phyloP scores from a whole-genome alignment of 495 filamentous ascomycete genomes.

The Achaetomiella virescens region DNA sequence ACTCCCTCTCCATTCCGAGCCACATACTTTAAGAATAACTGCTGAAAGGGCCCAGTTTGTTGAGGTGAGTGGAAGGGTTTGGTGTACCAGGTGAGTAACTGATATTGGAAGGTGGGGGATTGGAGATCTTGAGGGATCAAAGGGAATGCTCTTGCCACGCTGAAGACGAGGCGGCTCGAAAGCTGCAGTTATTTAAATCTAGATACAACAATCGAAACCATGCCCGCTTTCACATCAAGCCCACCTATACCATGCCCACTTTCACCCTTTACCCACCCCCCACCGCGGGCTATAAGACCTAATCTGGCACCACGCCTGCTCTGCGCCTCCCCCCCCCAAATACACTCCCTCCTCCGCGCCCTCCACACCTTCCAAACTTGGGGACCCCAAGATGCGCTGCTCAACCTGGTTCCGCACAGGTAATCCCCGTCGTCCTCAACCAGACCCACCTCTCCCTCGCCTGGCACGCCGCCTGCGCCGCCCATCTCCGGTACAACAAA shows the following conservation, averaged over 20 bases:
- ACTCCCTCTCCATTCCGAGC: too few relatives aligned
- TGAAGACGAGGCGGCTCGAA: too few relatives aligned
- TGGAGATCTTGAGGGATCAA: too few relatives aligned
- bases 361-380: slow-evolving; percentile 44
- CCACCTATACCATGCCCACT: slow-evolving; percentile 1
- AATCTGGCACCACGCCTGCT: slow-evolving; percentile 22
- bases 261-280: slow-evolving; percentile 20
- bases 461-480: slow-evolving; percentile 18
- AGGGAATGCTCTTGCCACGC: too few relatives aligned
- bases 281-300: slow-evolving; percentile 21
- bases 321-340: slow-evolving; percentile 2
- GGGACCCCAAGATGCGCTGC: slow-evolving; percentile 17
- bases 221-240: slow-evolving; percentile 4
- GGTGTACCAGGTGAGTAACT: too few relatives aligned
- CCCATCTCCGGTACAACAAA: slow-evolving; percentile 10
- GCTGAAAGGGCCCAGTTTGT: too few relatives aligned
- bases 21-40: too few relatives aligned
- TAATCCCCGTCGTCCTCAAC: slow-evolving; percentile 29
- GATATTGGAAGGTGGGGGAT: too few relatives aligned
- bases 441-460: slow-evolving; percentile 14
- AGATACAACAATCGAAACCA: too few relatives aligned
- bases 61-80: too few relatives aligned
- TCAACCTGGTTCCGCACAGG: slow-evolving; percentile 17
- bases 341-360: slow-evolving; percentile 36
- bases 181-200: too few relatives aligned